phyloP scores from a whole-genome alignment of 495 filamentous ascomycete genomes.

The Neurospora sp. region DNA sequence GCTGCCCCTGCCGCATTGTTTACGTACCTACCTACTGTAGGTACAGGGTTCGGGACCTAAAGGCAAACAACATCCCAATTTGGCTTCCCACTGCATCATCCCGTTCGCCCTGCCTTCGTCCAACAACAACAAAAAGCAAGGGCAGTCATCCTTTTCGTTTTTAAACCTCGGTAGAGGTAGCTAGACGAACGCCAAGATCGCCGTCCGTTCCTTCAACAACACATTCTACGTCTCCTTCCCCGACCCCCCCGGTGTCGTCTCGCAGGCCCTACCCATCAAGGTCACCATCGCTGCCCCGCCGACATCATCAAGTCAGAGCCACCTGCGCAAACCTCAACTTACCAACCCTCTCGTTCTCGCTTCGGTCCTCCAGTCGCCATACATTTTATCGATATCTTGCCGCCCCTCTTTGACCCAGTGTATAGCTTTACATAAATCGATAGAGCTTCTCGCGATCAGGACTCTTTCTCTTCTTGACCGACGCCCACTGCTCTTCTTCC shows the following conservation, averaged over 20 bases:
- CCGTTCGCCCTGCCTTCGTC: neutral
- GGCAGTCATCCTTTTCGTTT: neutral
- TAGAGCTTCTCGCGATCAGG: neutral
- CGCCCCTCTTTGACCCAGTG: neutral
- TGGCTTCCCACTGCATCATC: neutral
- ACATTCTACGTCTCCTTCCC: neutral
- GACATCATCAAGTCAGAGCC: neutral
- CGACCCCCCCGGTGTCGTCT: neutral
- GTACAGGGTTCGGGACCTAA: neutral
- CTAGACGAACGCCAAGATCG: neutral
- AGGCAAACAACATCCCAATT: neutral
- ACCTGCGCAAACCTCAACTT: neutral
- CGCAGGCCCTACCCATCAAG: slow-evolving; percentile 1
- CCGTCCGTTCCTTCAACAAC: neutral
- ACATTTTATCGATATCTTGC: neutral
- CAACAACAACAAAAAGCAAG: neutral
- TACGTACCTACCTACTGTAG: neutral
- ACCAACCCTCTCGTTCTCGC: neutral
- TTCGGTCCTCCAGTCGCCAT: neutral
- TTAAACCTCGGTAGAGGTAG: neutral
- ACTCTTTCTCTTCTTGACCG: neutral
- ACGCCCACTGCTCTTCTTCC: neutral
- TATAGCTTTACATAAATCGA: neutral
- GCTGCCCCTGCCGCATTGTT: neutral
- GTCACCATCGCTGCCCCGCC: neutral